A percentile compares a stretch with the other conserved stretches of the same genome.
These are phyloP conservation scores for Nemania serpens DNA, from an alignment of 2,329 filamentous ascomycete genomes.

Conservation along the genomic window DNA sequence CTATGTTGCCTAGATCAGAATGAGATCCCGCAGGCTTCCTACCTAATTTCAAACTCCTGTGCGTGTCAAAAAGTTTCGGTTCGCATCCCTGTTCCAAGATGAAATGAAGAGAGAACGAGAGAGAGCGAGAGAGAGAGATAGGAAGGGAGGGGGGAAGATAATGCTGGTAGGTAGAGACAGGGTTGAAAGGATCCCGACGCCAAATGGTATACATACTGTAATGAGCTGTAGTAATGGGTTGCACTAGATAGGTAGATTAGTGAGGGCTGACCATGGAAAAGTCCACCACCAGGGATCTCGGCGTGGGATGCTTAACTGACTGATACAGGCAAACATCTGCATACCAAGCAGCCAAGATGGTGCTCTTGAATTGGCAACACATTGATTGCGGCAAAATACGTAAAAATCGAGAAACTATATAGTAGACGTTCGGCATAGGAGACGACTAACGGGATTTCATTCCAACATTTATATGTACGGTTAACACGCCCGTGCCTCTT, in stretches of 20 bases:
- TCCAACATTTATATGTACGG: background rate
- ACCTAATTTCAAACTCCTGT: conserved; percentile 7
- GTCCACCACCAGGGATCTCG: conserved; percentile 22
- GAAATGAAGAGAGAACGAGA: background rate
- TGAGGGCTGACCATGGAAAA: conserved; percentile 22
- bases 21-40: conserved; percentile 18
- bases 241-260: conserved; percentile 22
- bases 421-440: background rate
- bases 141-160: background rate
- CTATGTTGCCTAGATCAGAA: conserved; percentile 17
- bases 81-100: background rate
- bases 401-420: background rate
- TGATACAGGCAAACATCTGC: conserved; percentile 7
- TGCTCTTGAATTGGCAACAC: conserved; percentile 6
- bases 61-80: background rate
- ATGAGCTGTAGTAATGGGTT: conserved; percentile 26
- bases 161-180: background rate
- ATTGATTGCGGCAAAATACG: conserved; percentile 18
- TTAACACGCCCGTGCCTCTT: background rate
- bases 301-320: conserved; percentile 23
- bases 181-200: background rate
- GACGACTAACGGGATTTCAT: background rate
- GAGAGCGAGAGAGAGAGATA: background rate
- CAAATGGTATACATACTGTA: conserved; percentile 14
- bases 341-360: conserved; percentile 16